These are phyloP conservation scores for Scutellaria barbata DNA, from an alignment of 257 asterid genomes.

Conservation along the genomic window DNA sequence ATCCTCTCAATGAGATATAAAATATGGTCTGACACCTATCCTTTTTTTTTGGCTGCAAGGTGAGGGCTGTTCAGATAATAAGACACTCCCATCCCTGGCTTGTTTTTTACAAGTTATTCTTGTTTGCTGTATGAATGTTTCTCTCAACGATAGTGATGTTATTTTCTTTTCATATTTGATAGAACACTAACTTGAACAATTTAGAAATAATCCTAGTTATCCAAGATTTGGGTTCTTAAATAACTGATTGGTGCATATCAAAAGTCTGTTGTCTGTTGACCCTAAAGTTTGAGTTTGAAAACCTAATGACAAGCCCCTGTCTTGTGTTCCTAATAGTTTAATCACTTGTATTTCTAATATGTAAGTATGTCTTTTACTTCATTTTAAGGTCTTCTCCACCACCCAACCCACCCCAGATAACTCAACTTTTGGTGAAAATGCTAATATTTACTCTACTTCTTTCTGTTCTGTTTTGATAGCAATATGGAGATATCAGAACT, in stretches of 20 bases:
- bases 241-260: background rate
- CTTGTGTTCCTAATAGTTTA: no score
- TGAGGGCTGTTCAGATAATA: no score
- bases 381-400: background rate
- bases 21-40: background rate
- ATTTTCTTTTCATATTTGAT: background rate
- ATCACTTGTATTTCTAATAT: background rate
- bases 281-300: background rate
- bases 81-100: background rate
- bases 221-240: background rate
- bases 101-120: background rate
- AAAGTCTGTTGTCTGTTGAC: background rate
- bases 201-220: background rate
- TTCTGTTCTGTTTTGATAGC: slow-evolving; percentile 45
- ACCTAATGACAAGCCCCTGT: no score
- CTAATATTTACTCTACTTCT: slow-evolving; percentile 32
- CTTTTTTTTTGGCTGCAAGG: background rate
- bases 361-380: background rate
- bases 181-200: background rate
- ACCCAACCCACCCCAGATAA: background rate
- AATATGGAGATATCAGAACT: slow-evolving; percentile 96
- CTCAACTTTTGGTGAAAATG: slow-evolving; percentile 12
- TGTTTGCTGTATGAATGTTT: slow-evolving; percentile 3
- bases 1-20: background rate
- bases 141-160: background rate